Percentiles rank a stretch among this genome's conserved stretches.
phyloP scores from a whole-genome alignment of 805 yeast species.

The Naumovozyma dairenensis region DNA sequence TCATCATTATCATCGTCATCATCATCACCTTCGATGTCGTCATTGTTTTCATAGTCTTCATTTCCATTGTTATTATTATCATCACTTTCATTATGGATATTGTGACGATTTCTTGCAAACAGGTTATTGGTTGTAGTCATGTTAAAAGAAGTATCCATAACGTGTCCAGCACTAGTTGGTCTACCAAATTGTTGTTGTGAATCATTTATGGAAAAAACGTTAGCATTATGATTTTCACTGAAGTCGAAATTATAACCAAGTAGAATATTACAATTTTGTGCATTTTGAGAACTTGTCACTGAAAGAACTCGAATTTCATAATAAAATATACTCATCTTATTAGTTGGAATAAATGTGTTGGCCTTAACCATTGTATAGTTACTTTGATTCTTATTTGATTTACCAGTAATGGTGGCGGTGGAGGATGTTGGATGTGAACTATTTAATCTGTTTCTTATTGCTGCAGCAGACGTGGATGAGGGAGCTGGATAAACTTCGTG shows the following conservation, averaged over 20 bases:
- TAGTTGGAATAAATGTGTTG: constrained; percentile 17
- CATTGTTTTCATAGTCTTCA: background rate
- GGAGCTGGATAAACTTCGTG: no score
- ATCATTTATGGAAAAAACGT: no score
- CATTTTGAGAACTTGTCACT: constrained; percentile 21
- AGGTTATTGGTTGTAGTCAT: no score
- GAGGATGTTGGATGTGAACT: no score
- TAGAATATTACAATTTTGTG: constrained; percentile 20
- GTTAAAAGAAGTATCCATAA: no score
- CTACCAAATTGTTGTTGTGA: no score
- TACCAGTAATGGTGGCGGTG: constrained; percentile 7
- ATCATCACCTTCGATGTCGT: background rate
- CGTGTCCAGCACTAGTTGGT: background rate
- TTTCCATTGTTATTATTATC: background rate
- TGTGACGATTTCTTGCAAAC: no score
- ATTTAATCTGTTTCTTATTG: constrained; percentile 16
- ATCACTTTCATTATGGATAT: background rate
- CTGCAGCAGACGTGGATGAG: constrained; percentile 7
- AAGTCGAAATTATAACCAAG: constrained; percentile 23
- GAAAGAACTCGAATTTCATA: constrained; percentile 22
- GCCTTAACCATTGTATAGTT: constrained; percentile 25
- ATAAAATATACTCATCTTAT: constrained; percentile 21
- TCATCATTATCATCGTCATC: background rate
- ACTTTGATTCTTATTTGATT: constrained; percentile 10
- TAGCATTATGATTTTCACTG: no score